Conservation (phyloP, 176 grass and related monocot species). For the Ensete glaucum region DNA sequence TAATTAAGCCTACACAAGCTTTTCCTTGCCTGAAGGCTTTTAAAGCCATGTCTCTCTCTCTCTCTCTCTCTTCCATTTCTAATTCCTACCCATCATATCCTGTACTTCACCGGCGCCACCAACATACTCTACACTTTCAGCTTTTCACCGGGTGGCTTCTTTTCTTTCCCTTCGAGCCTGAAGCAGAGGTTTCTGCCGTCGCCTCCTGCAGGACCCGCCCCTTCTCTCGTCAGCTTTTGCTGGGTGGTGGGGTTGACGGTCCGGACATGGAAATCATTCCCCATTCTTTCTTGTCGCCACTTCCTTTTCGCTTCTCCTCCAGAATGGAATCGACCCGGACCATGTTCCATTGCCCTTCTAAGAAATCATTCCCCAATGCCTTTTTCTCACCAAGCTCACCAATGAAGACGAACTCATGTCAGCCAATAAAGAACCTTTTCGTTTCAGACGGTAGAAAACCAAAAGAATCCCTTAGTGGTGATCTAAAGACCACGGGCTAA, state of each 20-base stretch:
- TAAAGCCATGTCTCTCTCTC: background rate
- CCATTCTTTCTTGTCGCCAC: conserved; percentile 12
- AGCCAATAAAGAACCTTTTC: background rate
- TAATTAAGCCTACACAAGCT: no score
- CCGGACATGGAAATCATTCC: conserved; percentile 11
- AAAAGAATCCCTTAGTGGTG: conserved; percentile 4
- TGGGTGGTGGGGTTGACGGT: background rate
- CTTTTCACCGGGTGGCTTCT: background rate
- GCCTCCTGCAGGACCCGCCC: background rate
- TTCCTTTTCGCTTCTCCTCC: background rate
- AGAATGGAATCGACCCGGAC: background rate
- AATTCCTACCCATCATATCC: background rate
- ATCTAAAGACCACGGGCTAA: background rate
- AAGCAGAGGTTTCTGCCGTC: background rate
- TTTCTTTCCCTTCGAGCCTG: background rate
- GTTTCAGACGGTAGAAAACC: background rate
- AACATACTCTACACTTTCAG: conserved; percentile 86
- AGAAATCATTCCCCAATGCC: no score
- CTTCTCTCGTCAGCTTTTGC: conserved; percentile 8
- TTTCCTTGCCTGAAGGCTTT: background rate
- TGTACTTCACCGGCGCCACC: conserved; percentile 92
- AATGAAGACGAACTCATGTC: background rate
- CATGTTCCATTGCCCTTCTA: background rate
- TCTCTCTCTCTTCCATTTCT: background rate
- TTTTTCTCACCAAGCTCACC: no score